phyloP scores from a whole-genome alignment of 768 basidiomycete genomes.

The Chalciporus piperatus region DNA sequence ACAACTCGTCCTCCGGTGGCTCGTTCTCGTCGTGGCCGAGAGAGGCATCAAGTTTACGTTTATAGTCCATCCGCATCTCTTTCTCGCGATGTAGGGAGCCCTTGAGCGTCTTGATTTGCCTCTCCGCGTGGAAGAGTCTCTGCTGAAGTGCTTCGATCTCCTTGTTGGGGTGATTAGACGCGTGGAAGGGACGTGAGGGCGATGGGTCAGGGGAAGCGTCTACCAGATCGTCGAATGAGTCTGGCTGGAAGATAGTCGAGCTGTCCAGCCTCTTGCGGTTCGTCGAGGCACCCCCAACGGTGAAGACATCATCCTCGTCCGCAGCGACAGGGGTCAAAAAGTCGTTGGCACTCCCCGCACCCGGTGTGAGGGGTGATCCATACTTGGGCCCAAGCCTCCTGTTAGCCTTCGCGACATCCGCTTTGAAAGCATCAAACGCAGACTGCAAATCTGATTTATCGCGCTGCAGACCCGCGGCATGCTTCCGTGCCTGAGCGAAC shows the following conservation, averaged over 20 bases:
- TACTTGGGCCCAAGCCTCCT: conserved; percentile 57
- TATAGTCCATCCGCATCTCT: conserved; percentile 69
- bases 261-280: conserved; percentile 59
- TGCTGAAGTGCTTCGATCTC: conserved; percentile 83
- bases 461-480: conserved; percentile 80
- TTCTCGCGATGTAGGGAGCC: conserved; percentile 80
- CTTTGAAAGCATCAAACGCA: conserved; percentile 71
- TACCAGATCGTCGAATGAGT: conserved; percentile 44
- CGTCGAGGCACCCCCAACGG: conserved; percentile 57
- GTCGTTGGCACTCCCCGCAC: conserved; percentile 41
- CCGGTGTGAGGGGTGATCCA: conserved; percentile 74
- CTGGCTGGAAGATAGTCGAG: conserved; percentile 43
- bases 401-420: conserved; percentile 64
- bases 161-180: conserved; percentile 71
- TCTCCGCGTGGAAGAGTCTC: conserved; percentile 79
- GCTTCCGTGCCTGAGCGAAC: conserved; percentile 85
- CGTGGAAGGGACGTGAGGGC: conserved; percentile 58
- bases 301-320: conserved; percentile 67
- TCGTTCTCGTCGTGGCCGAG: conserved; percentile 41
- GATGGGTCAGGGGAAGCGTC: conserved; percentile 65
- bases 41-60: conserved; percentile 48
- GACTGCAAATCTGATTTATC: conserved; percentile 93
- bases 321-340: conserved; percentile 57
- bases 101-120: conserved; percentile 81
- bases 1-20: conserved; percentile 38